Conservation (phyloP, 1,284 basidiomycete genomes). For the Rhodotorula glutinis region DNA sequence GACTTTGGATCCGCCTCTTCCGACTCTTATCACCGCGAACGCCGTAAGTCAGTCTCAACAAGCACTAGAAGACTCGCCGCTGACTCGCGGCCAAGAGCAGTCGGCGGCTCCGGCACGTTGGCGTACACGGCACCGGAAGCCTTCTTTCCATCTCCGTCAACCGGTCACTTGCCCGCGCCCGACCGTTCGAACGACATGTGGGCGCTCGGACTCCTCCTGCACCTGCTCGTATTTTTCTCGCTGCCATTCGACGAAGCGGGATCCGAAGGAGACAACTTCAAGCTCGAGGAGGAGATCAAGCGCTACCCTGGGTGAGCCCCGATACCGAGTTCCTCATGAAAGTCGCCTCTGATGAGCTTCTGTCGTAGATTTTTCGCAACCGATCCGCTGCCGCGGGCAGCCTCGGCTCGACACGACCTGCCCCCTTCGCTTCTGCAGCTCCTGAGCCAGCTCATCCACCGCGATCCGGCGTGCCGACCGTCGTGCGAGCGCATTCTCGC, state of each 20-base stretch:
- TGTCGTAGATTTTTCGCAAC: neutral
- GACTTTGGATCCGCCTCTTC: conserved; percentile 41
- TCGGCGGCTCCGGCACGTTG: conserved; percentile 41
- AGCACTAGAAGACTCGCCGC: too few species aligned
- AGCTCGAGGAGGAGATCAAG: conserved; percentile 40
- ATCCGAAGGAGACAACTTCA: conserved; percentile 13
- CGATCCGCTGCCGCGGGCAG: neutral
- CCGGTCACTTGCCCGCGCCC: conserved; percentile 17
- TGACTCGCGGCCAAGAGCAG: too few species aligned
- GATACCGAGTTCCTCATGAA: too few species aligned
- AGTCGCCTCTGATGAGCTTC: too few species aligned
- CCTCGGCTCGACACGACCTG: conserved; percentile 37
- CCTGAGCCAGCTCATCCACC: conserved; percentile 35
- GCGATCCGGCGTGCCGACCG: conserved; percentile 28
- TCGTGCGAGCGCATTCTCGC: conserved; percentile 30
- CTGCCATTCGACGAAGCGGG: conserved; percentile 36
- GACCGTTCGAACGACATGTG: conserved; percentile 40
- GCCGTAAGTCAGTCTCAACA: conserved; percentile 10
- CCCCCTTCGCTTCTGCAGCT: conserved; percentile 35
- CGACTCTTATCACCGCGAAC: conserved; percentile 27
- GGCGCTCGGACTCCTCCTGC: conserved; percentile 42
- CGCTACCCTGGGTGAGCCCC: conserved; percentile 36
- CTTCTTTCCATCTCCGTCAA: conserved; percentile 14
- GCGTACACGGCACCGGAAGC: conserved; percentile 42
- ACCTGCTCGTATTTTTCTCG: conserved; percentile 42